These are phyloP conservation scores for Entomortierella parvispora DNA, from an alignment of 192 early-diverging fungal genomes.

Conservation along the genomic window DNA sequence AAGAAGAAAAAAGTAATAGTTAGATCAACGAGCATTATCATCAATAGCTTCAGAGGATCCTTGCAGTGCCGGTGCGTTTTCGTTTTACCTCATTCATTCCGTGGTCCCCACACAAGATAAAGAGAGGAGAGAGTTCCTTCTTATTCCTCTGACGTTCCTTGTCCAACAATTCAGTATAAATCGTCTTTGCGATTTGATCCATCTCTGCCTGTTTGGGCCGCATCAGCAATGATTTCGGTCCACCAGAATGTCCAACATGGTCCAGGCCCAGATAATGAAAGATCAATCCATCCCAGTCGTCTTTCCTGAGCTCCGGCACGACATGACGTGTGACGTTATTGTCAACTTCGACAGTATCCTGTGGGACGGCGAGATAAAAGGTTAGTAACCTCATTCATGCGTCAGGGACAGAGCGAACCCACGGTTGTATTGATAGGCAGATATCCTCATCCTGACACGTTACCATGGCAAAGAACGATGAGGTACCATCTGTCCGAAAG, in stretches of 20 bases:
- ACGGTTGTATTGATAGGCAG: no score
- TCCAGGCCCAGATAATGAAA: constrained; percentile 87
- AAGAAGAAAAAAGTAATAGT: background rate
- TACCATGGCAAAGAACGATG: constrained; percentile 76
- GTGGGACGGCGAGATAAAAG: constrained; percentile 42
- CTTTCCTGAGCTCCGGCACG: constrained; percentile 59
- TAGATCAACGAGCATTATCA: background rate
- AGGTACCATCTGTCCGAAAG: constrained; percentile 67
- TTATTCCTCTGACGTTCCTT: background rate
- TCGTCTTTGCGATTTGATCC: constrained; percentile 69
- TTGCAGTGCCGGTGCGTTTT: background rate
- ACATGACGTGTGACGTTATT: constrained; percentile 78
- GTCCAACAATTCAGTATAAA: constrained; percentile 50
- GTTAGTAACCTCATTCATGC: background rate
- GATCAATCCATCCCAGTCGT: constrained; percentile 77
- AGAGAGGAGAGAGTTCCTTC: constrained; percentile 65
- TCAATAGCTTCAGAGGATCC: background rate
- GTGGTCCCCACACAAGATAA: constrained; percentile 86
- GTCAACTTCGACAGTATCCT: constrained; percentile 83
- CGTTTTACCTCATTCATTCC: constrained; percentile 82
- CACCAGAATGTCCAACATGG: constrained; percentile 82
- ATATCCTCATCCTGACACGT: background rate
- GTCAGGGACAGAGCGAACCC: background rate
- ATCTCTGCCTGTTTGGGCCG: constrained; percentile 79
- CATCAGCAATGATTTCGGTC: constrained; percentile 77